A percentile compares a stretch with the other conserved stretches of the same genome.
These are phyloP conservation scores for Trametes sp. DNA, from an alignment of 1,284 basidiomycete species.

Conservation along the genomic window DNA sequence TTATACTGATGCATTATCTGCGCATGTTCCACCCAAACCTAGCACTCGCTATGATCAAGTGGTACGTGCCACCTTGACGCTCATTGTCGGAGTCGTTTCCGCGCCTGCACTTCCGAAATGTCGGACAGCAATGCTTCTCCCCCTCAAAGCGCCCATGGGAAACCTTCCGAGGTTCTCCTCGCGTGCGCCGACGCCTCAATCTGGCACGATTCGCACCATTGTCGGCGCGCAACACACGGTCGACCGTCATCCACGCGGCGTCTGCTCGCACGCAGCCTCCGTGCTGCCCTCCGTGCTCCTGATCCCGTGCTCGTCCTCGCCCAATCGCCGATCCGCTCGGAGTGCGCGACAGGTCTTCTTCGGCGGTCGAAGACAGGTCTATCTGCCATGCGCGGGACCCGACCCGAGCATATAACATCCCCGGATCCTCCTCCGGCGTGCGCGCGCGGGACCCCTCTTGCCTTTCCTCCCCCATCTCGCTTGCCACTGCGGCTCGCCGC, in stretches of 20 bases:
- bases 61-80: too few species aligned
- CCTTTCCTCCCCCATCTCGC: conserved; percentile 2
- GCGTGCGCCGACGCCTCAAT: not conserved
- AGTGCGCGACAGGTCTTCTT: conserved; percentile 8
- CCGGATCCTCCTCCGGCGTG: not conserved
- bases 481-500: not conserved
- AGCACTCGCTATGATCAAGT: too few species aligned
- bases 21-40: too few species aligned
- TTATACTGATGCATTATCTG: too few species aligned
- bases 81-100: too few species aligned
- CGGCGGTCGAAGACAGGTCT: not conserved
- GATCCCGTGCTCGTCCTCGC: not conserved
- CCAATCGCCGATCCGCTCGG: conserved; percentile 10
- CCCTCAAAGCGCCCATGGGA: not conserved
- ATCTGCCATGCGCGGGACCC: not conserved
- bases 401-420: conserved; percentile 2
- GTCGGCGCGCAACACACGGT: not conserved
- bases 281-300: not conserved
- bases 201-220: not conserved
- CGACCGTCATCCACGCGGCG: not conserved
- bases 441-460: not conserved
- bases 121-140: not conserved
- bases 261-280: not conserved
- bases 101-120: not conserved
- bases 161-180: conserved; percentile 7